phyloP scores from a whole-genome alignment of 2,329 filamentous ascomycete species.

The Albophoma yamanashiensis region DNA sequence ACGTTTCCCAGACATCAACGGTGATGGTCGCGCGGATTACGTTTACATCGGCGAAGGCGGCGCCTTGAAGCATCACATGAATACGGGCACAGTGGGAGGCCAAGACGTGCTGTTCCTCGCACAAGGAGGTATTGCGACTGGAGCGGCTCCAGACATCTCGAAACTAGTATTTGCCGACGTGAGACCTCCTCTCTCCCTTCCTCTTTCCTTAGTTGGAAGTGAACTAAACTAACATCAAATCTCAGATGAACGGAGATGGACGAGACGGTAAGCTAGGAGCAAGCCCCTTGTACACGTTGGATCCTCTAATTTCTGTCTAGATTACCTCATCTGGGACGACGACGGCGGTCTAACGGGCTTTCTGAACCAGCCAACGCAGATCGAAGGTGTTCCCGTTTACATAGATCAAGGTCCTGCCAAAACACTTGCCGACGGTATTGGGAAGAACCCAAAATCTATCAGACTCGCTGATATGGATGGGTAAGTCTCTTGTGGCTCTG shows the following conservation, averaged over 20 bases:
- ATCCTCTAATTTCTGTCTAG: not conserved
- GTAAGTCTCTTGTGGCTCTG: not conserved
- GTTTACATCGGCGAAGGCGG: constrained; percentile 11
- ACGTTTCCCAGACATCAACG: constrained; percentile 14
- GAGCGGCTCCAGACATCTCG: constrained; percentile 4
- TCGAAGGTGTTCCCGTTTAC: not conserved
- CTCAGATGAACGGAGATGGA: not conserved
- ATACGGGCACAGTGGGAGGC: constrained; percentile 8
- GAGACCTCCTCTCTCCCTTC: not conserved
- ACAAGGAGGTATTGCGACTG: constrained; percentile 7
- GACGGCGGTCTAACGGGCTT: not conserved
- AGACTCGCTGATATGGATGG: not conserved
- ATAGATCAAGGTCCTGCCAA: not conserved
- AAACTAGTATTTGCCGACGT: constrained; percentile 4
- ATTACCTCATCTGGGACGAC: not conserved
- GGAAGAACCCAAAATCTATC: not conserved
- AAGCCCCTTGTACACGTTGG: too few species aligned
- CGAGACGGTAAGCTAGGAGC: not conserved
- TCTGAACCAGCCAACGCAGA: not conserved
- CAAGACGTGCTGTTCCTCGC: constrained; percentile 5
- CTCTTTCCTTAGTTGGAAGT: too few species aligned
- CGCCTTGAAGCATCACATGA: constrained; percentile 9
- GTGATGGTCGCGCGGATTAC: constrained; percentile 14
- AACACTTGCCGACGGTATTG: not conserved
- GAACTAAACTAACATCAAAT: not conserved